Evolutionary conservation across 352 stramenopile species (phyloP).

Genomic region (Aphanomyces stellatus): DNA sequence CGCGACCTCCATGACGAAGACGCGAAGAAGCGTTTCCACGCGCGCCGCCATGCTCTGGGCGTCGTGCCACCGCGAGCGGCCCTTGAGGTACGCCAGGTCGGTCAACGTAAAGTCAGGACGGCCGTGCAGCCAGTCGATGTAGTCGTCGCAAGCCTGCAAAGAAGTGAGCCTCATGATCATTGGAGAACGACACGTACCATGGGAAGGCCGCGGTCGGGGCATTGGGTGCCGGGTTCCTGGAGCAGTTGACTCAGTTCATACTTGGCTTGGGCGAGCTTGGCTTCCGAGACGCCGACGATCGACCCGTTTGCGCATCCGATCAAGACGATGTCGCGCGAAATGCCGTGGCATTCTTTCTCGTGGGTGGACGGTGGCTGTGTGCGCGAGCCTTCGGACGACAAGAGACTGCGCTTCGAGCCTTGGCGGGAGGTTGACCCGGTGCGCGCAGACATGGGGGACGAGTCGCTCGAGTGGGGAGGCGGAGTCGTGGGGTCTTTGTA

Average conservation of each 20-base stretch:
- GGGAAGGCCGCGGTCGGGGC: constrained; percentile 34
- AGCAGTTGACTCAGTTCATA: constrained; percentile 49
- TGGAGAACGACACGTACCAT: neutral
- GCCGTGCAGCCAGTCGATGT: constrained; percentile 48
- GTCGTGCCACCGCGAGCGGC: constrained; percentile 45
- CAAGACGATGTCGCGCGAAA: constrained; percentile 49
- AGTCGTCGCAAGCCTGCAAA: neutral
- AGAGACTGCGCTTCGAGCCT: neutral
- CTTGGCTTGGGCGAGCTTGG: constrained; percentile 46
- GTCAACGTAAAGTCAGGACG: constrained; percentile 57
- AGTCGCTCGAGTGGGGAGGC: neutral
- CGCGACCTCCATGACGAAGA: neutral
- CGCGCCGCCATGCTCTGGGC: constrained; percentile 36
- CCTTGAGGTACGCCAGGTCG: constrained; percentile 65
- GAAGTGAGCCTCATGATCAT: neutral
- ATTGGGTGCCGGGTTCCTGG: constrained; percentile 35
- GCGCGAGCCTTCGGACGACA: neutral
- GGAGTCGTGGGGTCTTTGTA: neutral
- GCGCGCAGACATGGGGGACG: too few relatives aligned
- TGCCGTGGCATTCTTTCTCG: neutral
- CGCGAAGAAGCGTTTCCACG: neutral
- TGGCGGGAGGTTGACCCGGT: too few relatives aligned
- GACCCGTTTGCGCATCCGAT: constrained; percentile 63
- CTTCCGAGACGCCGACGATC: constrained; percentile 51
- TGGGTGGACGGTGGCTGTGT: neutral